A percentile compares a stretch with the other conserved stretches of the same genome.
These are phyloP conservation scores for Diatrype stigma DNA, from an alignment of 2,329 filamentous ascomycete species.

Conservation along the genomic window DNA sequence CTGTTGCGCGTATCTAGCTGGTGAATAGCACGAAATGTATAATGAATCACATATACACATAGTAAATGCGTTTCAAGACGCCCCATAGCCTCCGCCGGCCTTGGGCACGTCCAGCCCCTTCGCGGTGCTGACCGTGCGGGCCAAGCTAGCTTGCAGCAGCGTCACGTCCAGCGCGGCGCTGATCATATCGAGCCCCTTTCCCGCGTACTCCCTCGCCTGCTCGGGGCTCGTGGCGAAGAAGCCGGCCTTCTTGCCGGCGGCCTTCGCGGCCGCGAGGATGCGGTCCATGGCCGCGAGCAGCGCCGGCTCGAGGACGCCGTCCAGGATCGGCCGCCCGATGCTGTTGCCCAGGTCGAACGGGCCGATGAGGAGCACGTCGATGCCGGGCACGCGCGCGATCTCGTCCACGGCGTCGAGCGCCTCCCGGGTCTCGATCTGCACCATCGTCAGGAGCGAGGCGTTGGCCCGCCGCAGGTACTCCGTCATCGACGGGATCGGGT, in stretches of 20 bases:
- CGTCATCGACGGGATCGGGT: conserved; percentile 42
- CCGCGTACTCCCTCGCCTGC: conserved; percentile 50
- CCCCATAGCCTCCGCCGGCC: conserved; percentile 39
- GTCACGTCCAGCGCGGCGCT: conserved; percentile 53
- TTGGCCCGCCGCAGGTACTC: conserved; percentile 56
- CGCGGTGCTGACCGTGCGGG: conserved; percentile 43
- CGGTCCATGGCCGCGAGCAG: conserved; percentile 56
- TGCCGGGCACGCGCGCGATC: conserved; percentile 55
- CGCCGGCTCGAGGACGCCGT: conserved; percentile 54
- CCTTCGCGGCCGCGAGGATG: conserved; percentile 52
- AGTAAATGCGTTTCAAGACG: too few species aligned
- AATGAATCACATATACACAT: conserved; percentile 15
- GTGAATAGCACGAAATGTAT: too few species aligned
- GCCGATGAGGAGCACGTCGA: conserved; percentile 62
- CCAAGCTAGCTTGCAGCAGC: conserved; percentile 43
- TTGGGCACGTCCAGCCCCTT: conserved; percentile 34
- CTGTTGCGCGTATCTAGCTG: too few species aligned
- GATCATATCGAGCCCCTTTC: conserved; percentile 60
- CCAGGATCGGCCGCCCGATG: conserved; percentile 57
- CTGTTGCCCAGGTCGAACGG: conserved; percentile 64
- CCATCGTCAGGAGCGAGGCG: conserved; percentile 56
- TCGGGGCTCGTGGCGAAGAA: conserved; percentile 55
- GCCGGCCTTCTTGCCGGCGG: conserved; percentile 62
- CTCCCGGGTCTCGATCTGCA: conserved; percentile 64
- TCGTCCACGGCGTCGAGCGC: conserved; percentile 57